Evolutionary conservation across 495 filamentous ascomycete genomes (phyloP).

Genomic region (Pseudomonodictys pantanalensis): DNA sequence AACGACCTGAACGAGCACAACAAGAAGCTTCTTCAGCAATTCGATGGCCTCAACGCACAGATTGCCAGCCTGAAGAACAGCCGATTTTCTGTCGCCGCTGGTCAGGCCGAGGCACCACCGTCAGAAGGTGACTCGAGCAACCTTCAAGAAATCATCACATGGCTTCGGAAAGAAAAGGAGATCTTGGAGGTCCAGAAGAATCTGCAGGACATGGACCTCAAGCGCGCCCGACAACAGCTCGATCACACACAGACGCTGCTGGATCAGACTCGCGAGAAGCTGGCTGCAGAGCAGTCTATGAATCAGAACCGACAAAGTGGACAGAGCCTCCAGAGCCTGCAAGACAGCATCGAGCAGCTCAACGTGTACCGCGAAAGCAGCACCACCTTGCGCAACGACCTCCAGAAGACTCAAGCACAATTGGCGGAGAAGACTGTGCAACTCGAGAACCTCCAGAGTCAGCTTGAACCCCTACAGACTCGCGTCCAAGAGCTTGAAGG

Average conservation of each 20-base stretch:
- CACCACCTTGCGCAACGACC: slow-evolving; percentile 79
- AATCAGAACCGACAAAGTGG: slow-evolving; percentile 66
- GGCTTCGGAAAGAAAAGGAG: slow-evolving; percentile 92
- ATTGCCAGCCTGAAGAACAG: slow-evolving; percentile 73
- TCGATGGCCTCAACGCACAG: slow-evolving; percentile 77
- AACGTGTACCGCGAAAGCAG: slow-evolving; percentile 94
- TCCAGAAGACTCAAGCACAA: slow-evolving; percentile 70
- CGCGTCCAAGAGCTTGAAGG: slow-evolving; percentile 76
- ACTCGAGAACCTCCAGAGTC: slow-evolving; percentile 67
- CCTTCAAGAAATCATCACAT: slow-evolving; percentile 83
- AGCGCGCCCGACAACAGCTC: slow-evolving; percentile 82
- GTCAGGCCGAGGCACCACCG: slow-evolving; percentile 47
- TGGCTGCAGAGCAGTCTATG: slow-evolving; percentile 79
- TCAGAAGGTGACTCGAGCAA: slow-evolving; percentile 58
- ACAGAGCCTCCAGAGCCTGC: slow-evolving; percentile 77
- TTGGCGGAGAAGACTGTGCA: slow-evolving; percentile 70
- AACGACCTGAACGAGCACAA: slow-evolving; percentile 84
- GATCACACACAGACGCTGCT: slow-evolving; percentile 81
- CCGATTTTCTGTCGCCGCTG: slow-evolving; percentile 49
- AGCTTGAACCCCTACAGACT: slow-evolving; percentile 78
- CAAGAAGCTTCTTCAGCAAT: slow-evolving; percentile 78
- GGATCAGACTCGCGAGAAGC: slow-evolving; percentile 78
- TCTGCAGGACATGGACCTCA: slow-evolving; percentile 77
- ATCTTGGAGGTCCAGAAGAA: slow-evolving; percentile 95
- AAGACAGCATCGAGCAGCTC: slow-evolving; percentile 90